These are phyloP conservation scores for Boeremia lycopersici DNA, from an alignment of 2,329 filamentous ascomycete species.

Conservation along the genomic window DNA sequence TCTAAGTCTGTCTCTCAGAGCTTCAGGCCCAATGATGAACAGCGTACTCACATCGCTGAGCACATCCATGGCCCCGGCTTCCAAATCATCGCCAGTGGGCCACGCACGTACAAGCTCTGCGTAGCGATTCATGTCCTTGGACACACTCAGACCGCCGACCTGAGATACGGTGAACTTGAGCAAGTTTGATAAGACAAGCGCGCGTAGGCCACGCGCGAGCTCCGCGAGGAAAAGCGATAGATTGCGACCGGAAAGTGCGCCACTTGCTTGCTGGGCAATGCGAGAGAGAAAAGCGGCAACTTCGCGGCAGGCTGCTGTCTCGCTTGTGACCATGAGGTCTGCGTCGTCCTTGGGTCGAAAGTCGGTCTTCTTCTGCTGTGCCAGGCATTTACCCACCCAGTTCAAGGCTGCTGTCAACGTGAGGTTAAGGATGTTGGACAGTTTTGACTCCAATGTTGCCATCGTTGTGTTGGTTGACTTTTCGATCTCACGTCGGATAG, in stretches of 20 bases:
- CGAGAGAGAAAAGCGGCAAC: conserved; percentile 81
- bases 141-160: conserved; percentile 91
- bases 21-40: conserved; percentile 81
- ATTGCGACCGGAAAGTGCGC: conserved; percentile 82
- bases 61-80: conserved; percentile 70
- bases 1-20: conserved; percentile 57
- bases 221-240: conserved; percentile 82
- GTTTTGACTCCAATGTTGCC: conserved; percentile 82
- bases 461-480: conserved; percentile 77
- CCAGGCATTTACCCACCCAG: conserved; percentile 75
- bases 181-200: conserved; percentile 87
- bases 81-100: conserved; percentile 67
- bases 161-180: conserved; percentile 93
- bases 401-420: conserved; percentile 75
- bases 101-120: conserved; percentile 83
- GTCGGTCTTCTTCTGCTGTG: conserved; percentile 83
- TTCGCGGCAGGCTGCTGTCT: conserved; percentile 82
- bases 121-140: conserved; percentile 94
- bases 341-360: conserved; percentile 86
- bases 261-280: conserved; percentile 66
- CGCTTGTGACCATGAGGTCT: conserved; percentile 40
- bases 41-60: conserved; percentile 92
- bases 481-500: conserved; percentile 87
- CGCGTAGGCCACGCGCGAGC: conserved; percentile 77
- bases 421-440: conserved; percentile 71